Percentiles rank a stretch among this genome's conserved stretches.
Evolutionary conservation across 305 asterid genomes (phyloP).

Genomic region (Withania somnifera): DNA sequence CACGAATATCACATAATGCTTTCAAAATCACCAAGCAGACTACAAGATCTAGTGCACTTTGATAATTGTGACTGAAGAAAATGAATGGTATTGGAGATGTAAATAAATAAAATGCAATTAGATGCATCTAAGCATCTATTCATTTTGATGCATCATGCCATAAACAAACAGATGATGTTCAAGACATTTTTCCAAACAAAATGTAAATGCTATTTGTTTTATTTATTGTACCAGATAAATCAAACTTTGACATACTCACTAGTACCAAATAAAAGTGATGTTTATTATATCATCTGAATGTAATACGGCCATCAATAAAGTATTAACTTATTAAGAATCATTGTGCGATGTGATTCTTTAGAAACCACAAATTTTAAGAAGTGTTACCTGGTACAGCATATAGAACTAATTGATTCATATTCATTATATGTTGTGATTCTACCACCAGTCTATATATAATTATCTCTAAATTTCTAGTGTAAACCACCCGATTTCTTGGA

Average conservation of each 20-base stretch:
- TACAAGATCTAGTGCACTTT: conserved; percentile 67
- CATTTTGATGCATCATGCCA: background rate
- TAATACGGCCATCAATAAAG: background rate
- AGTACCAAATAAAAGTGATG: background rate
- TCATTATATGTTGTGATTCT: background rate
- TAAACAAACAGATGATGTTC: background rate
- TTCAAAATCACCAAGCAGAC: conserved; percentile 90
- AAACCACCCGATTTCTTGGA: too few relatives aligned
- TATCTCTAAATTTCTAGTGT: too few relatives aligned
- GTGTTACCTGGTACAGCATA: background rate
- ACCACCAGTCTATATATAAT: too few relatives aligned
- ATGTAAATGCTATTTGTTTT: background rate
- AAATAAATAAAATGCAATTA: background rate
- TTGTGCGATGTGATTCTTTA: background rate
- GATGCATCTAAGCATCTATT: background rate
- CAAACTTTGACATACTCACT: background rate
- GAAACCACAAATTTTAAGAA: background rate
- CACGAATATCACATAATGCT: conserved; percentile 98
- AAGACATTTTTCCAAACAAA: background rate
- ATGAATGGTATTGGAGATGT: background rate
- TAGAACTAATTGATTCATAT: background rate
- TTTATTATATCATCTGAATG: background rate
- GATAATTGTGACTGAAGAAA: background rate
- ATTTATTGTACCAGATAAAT: background rate
- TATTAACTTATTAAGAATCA: background rate